Evolutionary conservation across 306 rosid genomes (phyloP).

Genomic region (Leucaena leucocephala): DNA sequence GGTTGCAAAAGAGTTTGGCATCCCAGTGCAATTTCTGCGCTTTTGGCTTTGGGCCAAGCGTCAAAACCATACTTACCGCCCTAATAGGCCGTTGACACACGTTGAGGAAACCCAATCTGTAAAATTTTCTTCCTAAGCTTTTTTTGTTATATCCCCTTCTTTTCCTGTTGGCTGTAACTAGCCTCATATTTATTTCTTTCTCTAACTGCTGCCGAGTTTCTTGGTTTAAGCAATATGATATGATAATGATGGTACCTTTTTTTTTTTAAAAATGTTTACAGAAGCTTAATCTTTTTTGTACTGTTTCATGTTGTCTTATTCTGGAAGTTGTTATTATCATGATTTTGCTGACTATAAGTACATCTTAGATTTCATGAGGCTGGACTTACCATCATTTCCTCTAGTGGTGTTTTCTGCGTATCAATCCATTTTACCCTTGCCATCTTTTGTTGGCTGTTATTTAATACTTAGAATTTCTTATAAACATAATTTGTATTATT

Average conservation of each 20-base stretch:
- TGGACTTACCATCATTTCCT: neutral
- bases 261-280: neutral
- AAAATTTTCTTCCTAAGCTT: constrained; percentile 38
- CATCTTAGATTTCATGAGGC: neutral
- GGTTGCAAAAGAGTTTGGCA: constrained; percentile 83
- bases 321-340: neutral
- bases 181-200: constrained; percentile 17
- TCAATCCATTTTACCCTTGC: neutral
- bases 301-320: neutral
- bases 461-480: neutral
- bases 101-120: constrained; percentile 84
- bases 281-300: neutral
- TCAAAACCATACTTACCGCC: constrained; percentile 92
- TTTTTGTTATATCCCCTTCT: constrained; percentile 3
- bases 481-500: neutral
- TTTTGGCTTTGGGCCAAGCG: constrained; percentile 98
- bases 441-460: constrained; percentile 11
- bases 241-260: neutral
- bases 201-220: neutral
- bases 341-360: neutral
- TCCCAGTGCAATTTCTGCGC: constrained; percentile 86
- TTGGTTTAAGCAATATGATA: neutral
- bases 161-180: neutral
- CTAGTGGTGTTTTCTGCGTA: neutral
- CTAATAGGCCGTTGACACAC: constrained; percentile 77